Evolutionary conservation across 2,329 filamentous ascomycete species (phyloP).

Genomic region (Gaeumannomyces sp.): DNA sequence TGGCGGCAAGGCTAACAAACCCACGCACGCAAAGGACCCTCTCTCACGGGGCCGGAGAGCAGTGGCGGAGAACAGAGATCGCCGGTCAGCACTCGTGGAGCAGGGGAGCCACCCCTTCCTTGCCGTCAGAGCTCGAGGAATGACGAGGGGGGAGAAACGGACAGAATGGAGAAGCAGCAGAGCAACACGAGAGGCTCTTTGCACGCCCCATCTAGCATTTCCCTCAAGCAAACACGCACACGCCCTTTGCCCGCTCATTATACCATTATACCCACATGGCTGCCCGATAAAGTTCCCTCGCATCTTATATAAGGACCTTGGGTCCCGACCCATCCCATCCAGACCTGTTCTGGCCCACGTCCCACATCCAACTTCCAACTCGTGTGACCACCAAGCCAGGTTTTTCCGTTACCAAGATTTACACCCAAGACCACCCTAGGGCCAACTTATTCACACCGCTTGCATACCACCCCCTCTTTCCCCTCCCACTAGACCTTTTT

Average conservation of each 20-base stretch:
- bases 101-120: neutral
- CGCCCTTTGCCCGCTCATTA: neutral
- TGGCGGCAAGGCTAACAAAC: neutral
- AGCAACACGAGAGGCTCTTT: neutral
- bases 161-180: neutral
- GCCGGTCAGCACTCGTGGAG: neutral
- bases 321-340: constrained; percentile 5
- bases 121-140: neutral
- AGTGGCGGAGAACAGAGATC: constrained; percentile 1
- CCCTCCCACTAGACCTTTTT: neutral
- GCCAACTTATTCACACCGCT: constrained; percentile 6
- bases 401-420: constrained; percentile 7
- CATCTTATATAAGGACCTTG: constrained; percentile 10
- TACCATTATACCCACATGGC: neutral
- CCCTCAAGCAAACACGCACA: neutral
- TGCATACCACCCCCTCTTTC: neutral
- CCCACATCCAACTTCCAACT: constrained; percentile 7
- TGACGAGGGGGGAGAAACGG: neutral
- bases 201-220: neutral
- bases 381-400: constrained; percentile 2
- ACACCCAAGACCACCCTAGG: neutral
- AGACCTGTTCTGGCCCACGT: constrained; percentile 3
- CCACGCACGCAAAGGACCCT: neutral
- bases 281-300: constrained; percentile 1
- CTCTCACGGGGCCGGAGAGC: neutral